Evolutionary conservation across 1,139 yeast genomes (phyloP).

Genomic region (Saccharomyces hybrid): DNA sequence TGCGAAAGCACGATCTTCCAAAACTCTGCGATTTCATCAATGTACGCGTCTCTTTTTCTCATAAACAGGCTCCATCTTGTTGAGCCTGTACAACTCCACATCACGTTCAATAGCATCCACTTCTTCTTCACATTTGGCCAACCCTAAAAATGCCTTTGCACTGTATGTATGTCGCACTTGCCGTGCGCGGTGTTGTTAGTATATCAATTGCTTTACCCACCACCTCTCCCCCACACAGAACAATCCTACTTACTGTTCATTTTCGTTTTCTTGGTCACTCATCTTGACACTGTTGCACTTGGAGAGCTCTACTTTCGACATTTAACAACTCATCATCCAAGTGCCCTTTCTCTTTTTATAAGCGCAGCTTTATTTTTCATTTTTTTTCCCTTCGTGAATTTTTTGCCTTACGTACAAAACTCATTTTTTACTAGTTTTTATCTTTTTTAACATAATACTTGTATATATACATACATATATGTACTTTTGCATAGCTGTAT

Average conservation of each 20-base stretch:
- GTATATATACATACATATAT: background rate
- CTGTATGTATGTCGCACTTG: background rate
- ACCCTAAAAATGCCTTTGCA: slow-evolving; percentile 31
- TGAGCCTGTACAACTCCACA: slow-evolving; percentile 43
- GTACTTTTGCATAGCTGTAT: background rate
- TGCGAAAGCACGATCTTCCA: slow-evolving; percentile 74
- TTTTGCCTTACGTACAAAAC: background rate
- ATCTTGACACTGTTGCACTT: background rate
- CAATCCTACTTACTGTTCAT: background rate
- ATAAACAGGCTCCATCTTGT: slow-evolving; percentile 45
- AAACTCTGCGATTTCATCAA: slow-evolving; percentile 50
- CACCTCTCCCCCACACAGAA: background rate
- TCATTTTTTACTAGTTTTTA: background rate
- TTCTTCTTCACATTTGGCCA: slow-evolving; percentile 50
- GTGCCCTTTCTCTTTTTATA: background rate
- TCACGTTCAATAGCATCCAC: slow-evolving; percentile 52
- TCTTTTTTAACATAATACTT: background rate
- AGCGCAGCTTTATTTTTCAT: background rate
- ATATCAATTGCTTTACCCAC: background rate
- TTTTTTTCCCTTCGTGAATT: background rate
- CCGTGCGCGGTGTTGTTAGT: background rate
- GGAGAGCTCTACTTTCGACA: background rate
- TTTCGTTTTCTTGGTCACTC: background rate
- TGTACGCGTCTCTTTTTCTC: slow-evolving; percentile 40
- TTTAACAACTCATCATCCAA: background rate